A percentile compares a stretch with the other conserved stretches of the same genome.
These are phyloP conservation scores for Rhododendron griersonianum DNA, from an alignment of 148 eudicot genomes.

Conservation along the genomic window DNA sequence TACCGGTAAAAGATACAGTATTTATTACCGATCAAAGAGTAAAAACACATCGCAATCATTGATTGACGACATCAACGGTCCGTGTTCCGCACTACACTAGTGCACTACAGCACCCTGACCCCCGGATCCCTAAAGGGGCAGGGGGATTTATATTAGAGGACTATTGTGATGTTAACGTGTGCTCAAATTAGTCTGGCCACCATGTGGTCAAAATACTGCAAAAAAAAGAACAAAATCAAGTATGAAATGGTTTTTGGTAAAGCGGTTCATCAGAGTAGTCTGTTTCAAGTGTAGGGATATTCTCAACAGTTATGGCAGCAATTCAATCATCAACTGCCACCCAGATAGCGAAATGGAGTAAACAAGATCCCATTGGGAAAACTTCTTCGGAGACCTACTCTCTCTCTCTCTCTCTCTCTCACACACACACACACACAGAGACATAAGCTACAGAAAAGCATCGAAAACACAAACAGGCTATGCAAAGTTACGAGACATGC, in stretches of 20 bases:
- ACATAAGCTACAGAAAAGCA: not conserved
- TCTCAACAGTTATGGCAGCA: not conserved
- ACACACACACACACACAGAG: not conserved
- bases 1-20: no score
- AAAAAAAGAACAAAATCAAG: not conserved
- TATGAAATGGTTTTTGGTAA: not conserved
- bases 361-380: not conserved
- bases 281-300: not conserved
- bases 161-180: no score
- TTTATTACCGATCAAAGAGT: no score
- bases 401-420: not conserved
- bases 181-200: no score
- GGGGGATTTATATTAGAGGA: no score
- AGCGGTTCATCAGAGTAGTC: not conserved
- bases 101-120: no score
- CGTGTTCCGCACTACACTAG: no score
- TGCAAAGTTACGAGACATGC: not conserved
- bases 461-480: not conserved
- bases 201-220: not conserved
- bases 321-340: conserved; percentile 1
- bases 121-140: no score
- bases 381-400: not conserved
- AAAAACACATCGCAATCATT: no score
- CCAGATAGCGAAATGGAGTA: not conserved
- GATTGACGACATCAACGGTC: no score